These are phyloP conservation scores for Phycomyces nitens DNA, from an alignment of 192 early-diverging fungal genomes.

Conservation along the genomic window DNA sequence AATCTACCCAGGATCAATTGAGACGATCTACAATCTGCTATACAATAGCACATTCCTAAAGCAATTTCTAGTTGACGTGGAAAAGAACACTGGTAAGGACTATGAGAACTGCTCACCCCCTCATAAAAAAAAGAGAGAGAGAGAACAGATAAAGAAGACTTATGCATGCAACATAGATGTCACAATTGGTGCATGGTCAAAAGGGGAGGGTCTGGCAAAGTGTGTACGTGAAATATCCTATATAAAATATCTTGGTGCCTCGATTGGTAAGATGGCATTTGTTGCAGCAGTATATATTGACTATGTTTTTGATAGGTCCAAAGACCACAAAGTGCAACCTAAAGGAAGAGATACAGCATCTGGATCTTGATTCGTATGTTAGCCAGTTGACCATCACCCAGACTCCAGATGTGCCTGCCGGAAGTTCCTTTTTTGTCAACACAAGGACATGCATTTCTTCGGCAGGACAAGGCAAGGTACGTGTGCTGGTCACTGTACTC, in stretches of 20 bases:
- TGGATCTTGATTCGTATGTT: slow-evolving; percentile 46
- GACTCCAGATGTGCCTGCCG: slow-evolving; percentile 58
- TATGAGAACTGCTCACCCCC: neutral
- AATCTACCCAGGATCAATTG: slow-evolving; percentile 42
- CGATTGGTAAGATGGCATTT: slow-evolving; percentile 39
- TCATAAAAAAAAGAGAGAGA: neutral
- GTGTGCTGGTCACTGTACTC: slow-evolving; percentile 46
- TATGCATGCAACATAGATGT: slow-evolving; percentile 22
- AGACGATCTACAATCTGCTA: slow-evolving; percentile 52
- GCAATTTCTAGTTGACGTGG: slow-evolving; percentile 41
- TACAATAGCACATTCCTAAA: slow-evolving; percentile 47
- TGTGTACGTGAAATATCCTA: slow-evolving; percentile 30
- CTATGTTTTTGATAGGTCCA: slow-evolving; percentile 34
- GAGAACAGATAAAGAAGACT: neutral
- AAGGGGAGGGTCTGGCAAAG: slow-evolving; percentile 4
- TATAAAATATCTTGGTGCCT: slow-evolving; percentile 36
- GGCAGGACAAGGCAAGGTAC: slow-evolving; percentile 40
- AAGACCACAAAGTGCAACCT: slow-evolving; percentile 53
- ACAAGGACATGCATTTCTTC: slow-evolving; percentile 53
- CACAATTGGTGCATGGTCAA: slow-evolving; percentile 36
- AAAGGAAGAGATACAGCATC: slow-evolving; percentile 43
- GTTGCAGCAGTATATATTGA: too few species aligned
- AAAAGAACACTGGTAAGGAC: slow-evolving; percentile 44
- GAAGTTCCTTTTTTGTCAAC: slow-evolving; percentile 50
- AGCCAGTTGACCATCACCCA: slow-evolving; percentile 46